Evolutionary conservation across 2,329 filamentous ascomycete species (phyloP).

Genomic region (Didymella segeticola): DNA sequence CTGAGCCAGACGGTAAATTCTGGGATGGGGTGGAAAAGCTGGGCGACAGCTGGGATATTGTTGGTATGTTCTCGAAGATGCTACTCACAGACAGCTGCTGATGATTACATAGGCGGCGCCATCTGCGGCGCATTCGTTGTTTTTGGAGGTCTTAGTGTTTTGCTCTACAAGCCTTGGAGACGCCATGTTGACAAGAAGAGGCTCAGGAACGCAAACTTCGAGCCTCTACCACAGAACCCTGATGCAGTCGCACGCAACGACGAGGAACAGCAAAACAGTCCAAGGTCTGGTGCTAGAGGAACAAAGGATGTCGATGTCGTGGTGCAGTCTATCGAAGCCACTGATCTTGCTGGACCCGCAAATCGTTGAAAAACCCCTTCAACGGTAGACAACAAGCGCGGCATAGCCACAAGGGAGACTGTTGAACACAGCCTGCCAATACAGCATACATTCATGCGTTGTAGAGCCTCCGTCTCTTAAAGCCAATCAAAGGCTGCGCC

Average conservation of each 20-base stretch:
- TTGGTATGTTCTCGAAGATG: conserved; percentile 51
- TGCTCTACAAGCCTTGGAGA: conserved; percentile 83
- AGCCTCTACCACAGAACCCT: conserved; percentile 30
- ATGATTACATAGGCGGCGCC: conserved; percentile 58
- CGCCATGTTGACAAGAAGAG: conserved; percentile 58
- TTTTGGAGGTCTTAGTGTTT: conserved; percentile 74
- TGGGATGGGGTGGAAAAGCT: conserved; percentile 81
- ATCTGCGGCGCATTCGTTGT: conserved; percentile 88
- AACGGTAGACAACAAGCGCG: background rate
- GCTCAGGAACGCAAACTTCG: conserved; percentile 35
- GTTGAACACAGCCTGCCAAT: background rate
- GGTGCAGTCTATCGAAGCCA: conserved; percentile 26
- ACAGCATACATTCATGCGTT: background rate
- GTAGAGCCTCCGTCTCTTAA: background rate
- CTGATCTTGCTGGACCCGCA: conserved; percentile 25
- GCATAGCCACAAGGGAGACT: background rate
- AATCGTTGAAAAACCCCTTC: background rate
- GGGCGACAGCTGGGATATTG: conserved; percentile 46
- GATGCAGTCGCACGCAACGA: conserved; percentile 6
- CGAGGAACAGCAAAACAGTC: conserved; percentile 12
- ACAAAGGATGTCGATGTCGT: conserved; percentile 21
- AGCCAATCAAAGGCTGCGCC: background rate
- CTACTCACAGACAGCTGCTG: background rate
- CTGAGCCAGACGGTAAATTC: conserved; percentile 76
- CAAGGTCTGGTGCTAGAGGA: background rate